Conservation (phyloP, 768 basidiomycete species). For the Leucocoprinus leucothites region DNA sequence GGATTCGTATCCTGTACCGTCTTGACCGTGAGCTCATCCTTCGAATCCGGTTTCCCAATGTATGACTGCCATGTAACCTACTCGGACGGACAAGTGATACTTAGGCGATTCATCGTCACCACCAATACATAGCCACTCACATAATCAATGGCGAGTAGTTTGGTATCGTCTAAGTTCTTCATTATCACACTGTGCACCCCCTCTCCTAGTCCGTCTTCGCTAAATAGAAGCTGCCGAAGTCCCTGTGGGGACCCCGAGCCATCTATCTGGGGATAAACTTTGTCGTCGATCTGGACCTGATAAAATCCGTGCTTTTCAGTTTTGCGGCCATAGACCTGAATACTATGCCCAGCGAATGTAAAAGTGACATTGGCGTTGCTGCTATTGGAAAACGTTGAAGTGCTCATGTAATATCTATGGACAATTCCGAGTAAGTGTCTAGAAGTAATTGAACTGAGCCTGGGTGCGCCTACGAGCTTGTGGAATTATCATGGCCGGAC, state of each 20-base stretch:
- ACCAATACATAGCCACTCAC: constrained; percentile 26
- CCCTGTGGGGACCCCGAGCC: constrained; percentile 25
- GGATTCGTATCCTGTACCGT: constrained; percentile 33
- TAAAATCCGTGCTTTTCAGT: constrained; percentile 45
- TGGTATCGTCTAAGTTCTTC: constrained; percentile 21
- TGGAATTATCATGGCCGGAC: too few species aligned
- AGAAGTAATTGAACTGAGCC: too few species aligned
- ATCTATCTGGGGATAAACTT: constrained; percentile 21
- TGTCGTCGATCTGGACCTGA: constrained; percentile 38
- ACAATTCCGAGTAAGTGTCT: too few species aligned
- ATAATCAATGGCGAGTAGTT: constrained; percentile 45
- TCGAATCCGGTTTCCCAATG: constrained; percentile 24
- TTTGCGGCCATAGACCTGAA: constrained; percentile 50
- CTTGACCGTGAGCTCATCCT: constrained; percentile 16
- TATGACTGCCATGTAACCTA: constrained; percentile 32
- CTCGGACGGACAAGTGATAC: not conserved
- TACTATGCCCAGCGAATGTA: constrained; percentile 45
- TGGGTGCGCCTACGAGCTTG: too few species aligned
- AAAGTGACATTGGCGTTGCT: constrained; percentile 32
- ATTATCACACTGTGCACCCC: constrained; percentile 36
- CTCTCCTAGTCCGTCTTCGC: constrained; percentile 26
- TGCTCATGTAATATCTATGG: constrained; percentile 32
- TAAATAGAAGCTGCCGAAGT: constrained; percentile 40
- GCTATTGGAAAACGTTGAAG: constrained; percentile 35
- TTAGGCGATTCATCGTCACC: too few species aligned